These are phyloP conservation scores for Staphylotrichum tortipilum DNA, from an alignment of 495 filamentous ascomycete species.

Conservation along the genomic window DNA sequence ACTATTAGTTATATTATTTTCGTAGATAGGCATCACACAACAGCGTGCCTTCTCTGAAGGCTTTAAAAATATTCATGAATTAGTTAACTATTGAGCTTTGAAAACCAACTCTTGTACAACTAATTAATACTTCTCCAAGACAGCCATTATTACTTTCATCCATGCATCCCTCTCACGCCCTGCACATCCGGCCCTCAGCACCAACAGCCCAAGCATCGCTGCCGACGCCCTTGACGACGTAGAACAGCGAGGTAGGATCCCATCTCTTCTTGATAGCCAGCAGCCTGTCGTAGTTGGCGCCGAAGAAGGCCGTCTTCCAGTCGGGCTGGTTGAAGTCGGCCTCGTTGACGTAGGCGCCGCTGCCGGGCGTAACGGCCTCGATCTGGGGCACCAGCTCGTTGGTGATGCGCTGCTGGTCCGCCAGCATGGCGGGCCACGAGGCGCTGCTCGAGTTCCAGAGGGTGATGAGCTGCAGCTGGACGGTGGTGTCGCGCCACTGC, in stretches of 20 bases:
- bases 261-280: conserved; percentile 40
- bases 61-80: no score
- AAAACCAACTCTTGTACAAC: no score
- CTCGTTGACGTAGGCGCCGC: conserved; percentile 40
- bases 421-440: background rate
- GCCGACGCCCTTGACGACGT: background rate
- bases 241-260: conserved; percentile 42
- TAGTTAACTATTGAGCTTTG: no score
- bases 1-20: no score
- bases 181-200: background rate
- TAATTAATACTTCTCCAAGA: no score
- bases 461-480: background rate
- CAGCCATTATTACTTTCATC: background rate
- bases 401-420: conserved; percentile 32
- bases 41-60: no score
- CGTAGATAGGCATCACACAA: no score
- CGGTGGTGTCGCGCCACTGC: background rate
- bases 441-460: background rate
- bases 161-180: background rate
- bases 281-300: conserved; percentile 33
- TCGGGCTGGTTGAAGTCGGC: conserved; percentile 34
- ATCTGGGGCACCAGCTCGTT: conserved; percentile 38
- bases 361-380: conserved; percentile 24
- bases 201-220: background rate
- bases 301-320: conserved; percentile 31